Base-by-base conservation (phyloP, 2,329 filamentous ascomycete genomes). In the Coniochaeta sp. region DNA sequence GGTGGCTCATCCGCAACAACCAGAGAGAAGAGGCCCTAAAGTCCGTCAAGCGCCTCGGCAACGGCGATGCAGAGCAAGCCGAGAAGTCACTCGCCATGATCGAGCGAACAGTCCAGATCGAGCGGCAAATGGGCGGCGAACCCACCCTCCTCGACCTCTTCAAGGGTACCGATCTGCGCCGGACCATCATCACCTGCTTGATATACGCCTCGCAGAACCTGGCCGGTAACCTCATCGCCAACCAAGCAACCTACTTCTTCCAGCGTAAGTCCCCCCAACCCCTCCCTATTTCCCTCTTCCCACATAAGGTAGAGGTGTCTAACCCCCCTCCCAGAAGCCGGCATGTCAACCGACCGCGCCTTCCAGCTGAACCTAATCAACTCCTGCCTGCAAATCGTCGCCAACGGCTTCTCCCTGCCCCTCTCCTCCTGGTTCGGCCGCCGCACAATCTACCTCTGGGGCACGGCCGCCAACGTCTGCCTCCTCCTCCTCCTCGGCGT, bases 161-260 rank as follows among this genome's bases (percentile, higher is more conserved):
- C 64, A 79, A 75, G 57, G 79, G 78, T 51, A 75, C 71, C 45
- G 78, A 82, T 58, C 67, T 64, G 46, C 72, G 75, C 67, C 72
- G 79, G 55, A 78, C 79, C 28, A 59, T 74, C 54, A 77, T 79
- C 61, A 75, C 78, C 13, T 80, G 76, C 55, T 71, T 71, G 68
- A 74, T 81, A 14, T 83, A 81, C 62, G 73, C 76, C 1, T 72
- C 77, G 30, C 79, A 82, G 64, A 82, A 82, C 57, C 67, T 83
- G 16, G 77, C 78, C 3, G 80, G 80, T 55, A 83, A 82, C 57
- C 68, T 82, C 48, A 80, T 84, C 52, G 79, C 81, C 58, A 82
- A 82, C 57, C 80, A 83, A 60, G 78, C 80, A 16, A 75, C 78
- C 30, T 83, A 75, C 60, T 83, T 83, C 64, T 84, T 83, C 58